Conservation (phyloP, 495 filamentous ascomycete species). For the Daldinia vernicosa region DNA sequence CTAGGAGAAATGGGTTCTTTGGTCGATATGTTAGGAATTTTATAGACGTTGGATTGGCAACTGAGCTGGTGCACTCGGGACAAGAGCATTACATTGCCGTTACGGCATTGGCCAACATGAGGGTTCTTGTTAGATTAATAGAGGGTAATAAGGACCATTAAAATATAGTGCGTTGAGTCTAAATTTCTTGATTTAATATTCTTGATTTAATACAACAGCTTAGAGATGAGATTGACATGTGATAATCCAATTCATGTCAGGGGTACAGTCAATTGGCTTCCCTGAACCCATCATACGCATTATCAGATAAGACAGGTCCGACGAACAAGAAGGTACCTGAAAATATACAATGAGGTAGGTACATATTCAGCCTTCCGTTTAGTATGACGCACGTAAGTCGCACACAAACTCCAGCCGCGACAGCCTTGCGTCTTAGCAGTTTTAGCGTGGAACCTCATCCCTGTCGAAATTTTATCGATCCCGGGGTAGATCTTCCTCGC, state of each 20-base stretch:
- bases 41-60: not conserved
- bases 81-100: not conserved
- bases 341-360: not conserved
- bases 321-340: not conserved
- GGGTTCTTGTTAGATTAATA: not conserved
- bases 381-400: constrained; percentile 31
- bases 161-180: not conserved
- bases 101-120: not conserved
- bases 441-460: constrained; percentile 18
- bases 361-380: constrained; percentile 15
- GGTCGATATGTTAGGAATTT: not conserved
- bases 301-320: not conserved
- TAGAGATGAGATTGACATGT: not conserved
- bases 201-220: not conserved
- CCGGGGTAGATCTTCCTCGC: constrained; percentile 11
- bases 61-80: not conserved
- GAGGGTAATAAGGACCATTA: not conserved
- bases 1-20: not conserved
- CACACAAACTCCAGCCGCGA: constrained; percentile 7
- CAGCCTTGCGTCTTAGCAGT: constrained; percentile 25
- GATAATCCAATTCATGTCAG: not conserved
- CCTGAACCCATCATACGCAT: not conserved
- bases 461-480: constrained; percentile 34
- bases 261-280: not conserved
- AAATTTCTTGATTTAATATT: not conserved